A percentile compares a stretch with the other conserved stretches of the same genome.
These are phyloP conservation scores for Trichoderma breve DNA, from an alignment of 2,329 filamentous ascomycete genomes.

Conservation along the genomic window DNA sequence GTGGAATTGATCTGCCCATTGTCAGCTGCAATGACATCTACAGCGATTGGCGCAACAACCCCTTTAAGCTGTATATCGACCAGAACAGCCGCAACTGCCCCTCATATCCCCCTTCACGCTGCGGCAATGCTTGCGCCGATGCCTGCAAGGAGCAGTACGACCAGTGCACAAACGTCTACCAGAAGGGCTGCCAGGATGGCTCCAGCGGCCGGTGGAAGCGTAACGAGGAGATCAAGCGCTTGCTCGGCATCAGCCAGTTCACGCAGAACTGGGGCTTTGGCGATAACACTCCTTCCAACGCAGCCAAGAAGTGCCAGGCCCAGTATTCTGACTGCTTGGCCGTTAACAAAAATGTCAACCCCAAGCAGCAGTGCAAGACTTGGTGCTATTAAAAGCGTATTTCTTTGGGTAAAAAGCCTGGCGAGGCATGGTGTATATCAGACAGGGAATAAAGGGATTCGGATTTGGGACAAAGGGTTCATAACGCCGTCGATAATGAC, in stretches of 20 bases:
- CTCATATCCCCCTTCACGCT: conserved; percentile 40
- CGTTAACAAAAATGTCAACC: conserved; percentile 41
- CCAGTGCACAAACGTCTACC: conserved; percentile 49
- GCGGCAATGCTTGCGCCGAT: conserved; percentile 46
- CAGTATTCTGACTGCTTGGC: conserved; percentile 51
- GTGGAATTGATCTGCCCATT: conserved; percentile 50
- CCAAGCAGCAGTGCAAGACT: conserved; percentile 39
- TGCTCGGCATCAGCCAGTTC: conserved; percentile 2
- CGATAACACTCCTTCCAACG: conserved; percentile 34
- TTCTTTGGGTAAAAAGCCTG: neutral
- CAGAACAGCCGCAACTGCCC: conserved; percentile 43
- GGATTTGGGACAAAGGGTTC: neutral
- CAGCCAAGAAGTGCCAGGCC: conserved; percentile 44
- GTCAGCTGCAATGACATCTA: conserved; percentile 55
- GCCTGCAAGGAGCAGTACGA: conserved; percentile 54
- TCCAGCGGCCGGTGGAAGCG: conserved; percentile 30
- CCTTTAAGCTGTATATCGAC: conserved; percentile 54
- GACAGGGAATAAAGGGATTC: neutral
- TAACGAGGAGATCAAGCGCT: conserved; percentile 26
- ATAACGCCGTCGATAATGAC: neutral
- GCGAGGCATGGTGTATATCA: neutral
- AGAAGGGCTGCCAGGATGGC: conserved; percentile 45
- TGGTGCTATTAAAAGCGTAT: conserved; percentile 33
- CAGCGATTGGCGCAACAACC: conserved; percentile 41
- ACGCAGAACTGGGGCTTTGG: conserved; percentile 28